Percentiles rank a stretch among this genome's conserved stretches.
Evolutionary conservation across 257 asterid genomes (phyloP).

Genomic region (Capsicum rhomboideum): DNA sequence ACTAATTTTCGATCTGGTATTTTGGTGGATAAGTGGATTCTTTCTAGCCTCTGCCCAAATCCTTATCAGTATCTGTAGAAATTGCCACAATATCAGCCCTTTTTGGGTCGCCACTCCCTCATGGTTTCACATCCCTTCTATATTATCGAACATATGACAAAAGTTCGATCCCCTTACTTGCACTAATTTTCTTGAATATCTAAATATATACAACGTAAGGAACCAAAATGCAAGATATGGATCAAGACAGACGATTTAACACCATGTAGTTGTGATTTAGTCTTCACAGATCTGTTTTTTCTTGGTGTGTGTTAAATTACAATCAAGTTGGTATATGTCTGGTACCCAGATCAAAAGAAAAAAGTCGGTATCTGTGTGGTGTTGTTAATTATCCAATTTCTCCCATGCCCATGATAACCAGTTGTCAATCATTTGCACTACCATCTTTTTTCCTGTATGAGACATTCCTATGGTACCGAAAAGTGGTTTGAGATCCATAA

Average conservation of each 20-base stretch:
- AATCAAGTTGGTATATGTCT: background rate
- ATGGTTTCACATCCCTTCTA: background rate
- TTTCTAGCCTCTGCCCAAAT: background rate
- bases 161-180: background rate
- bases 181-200: background rate
- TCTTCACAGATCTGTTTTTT: background rate
- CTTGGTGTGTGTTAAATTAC: background rate
- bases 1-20: background rate
- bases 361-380: background rate
- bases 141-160: background rate
- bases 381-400: background rate
- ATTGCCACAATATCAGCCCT: background rate
- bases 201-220: background rate
- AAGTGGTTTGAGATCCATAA: background rate
- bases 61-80: background rate
- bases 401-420: background rate
- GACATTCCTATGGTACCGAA: background rate
- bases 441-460: background rate
- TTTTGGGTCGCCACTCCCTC: background rate
- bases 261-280: background rate
- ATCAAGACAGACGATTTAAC: background rate
- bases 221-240: background rate
- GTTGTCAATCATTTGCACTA: background rate
- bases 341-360: too few relatives aligned
- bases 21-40: background rate